Evolutionary conservation across 169 alveolate genomes (phyloP).

Genomic region (Plasmodium falciparum): DNA sequence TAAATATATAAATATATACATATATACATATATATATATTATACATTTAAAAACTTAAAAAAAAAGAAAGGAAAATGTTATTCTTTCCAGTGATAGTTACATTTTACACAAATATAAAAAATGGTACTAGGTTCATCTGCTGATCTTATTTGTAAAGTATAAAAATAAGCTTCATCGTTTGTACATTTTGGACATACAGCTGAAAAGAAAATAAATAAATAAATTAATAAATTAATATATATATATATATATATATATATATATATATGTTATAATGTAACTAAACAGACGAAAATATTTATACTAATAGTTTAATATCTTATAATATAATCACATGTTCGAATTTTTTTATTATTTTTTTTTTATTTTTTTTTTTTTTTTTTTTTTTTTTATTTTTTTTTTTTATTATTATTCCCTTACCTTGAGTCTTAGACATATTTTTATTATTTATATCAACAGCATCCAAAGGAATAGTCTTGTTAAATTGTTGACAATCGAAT

Average conservation of each 20-base stretch:
- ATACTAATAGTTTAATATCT: too few relatives aligned
- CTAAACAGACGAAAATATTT: too few relatives aligned
- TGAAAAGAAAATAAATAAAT: constrained; percentile 22
- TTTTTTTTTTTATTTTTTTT: background rate
- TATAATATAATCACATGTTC: too few relatives aligned
- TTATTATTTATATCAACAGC: constrained; percentile 71
- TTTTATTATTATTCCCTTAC: constrained; percentile 6
- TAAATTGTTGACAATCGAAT: constrained; percentile 27
- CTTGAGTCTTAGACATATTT: constrained; percentile 77
- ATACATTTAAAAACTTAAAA: background rate
- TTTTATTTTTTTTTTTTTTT: too few relatives aligned
- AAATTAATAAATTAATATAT: too few relatives aligned
- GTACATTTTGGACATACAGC: constrained; percentile 88
- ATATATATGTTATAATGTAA: too few relatives aligned
- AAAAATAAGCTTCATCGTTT: constrained; percentile 87
- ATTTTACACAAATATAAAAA: constrained; percentile 84
- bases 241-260: background rate
- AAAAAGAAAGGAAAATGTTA: constrained; percentile 21
- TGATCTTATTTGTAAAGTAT: constrained; percentile 86
- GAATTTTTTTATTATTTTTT: too few relatives aligned
- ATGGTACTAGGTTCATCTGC: constrained; percentile 90
- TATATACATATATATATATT: background rate
- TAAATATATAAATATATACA: too few relatives aligned
- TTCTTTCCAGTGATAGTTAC: constrained; percentile 87
- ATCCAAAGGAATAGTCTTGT: constrained; percentile 62